Conservation (phyloP, 495 filamentous ascomycete species). For the Sphaerosporella brunnea region DNA sequence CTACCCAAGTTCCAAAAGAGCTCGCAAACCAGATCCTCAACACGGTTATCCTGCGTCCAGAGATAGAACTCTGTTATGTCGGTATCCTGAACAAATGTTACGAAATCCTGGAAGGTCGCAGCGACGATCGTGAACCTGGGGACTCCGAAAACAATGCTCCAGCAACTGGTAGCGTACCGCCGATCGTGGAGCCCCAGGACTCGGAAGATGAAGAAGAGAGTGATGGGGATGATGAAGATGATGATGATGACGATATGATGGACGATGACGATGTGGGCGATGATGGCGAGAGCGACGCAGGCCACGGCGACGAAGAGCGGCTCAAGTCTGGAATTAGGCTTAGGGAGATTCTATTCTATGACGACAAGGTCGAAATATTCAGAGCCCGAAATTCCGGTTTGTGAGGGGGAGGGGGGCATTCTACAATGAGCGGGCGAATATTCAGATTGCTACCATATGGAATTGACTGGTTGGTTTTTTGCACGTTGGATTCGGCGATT, state of each 20-base stretch:
- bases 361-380: conserved; percentile 75
- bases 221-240: conserved; percentile 37
- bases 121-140: conserved; percentile 28
- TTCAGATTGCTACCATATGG: not conserved
- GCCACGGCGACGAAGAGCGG: conserved; percentile 28
- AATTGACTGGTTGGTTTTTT: not conserved
- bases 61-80: conserved; percentile 67
- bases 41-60: conserved; percentile 69
- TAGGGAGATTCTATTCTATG: conserved; percentile 75
- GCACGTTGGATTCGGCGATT: not conserved
- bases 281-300: conserved; percentile 26
- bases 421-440: too few relatives aligned
- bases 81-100: conserved; percentile 73
- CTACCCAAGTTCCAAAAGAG: conserved; percentile 51
- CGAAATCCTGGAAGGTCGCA: conserved; percentile 58
- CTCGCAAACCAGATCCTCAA: conserved; percentile 71
- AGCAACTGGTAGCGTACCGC: conserved; percentile 6
- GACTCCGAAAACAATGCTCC: conserved; percentile 6
- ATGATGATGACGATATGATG: conserved; percentile 31
- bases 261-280: conserved; percentile 27
- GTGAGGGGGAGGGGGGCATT: conserved; percentile 24
- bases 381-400: conserved; percentile 57
- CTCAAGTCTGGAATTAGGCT: conserved; percentile 44
- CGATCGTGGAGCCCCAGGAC: conserved; percentile 30
- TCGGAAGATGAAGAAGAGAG: conserved; percentile 29